Base-by-base conservation (phyloP, 2,329 filamentous ascomycete genomes). In the Exophiala dermatitidis region DNA sequence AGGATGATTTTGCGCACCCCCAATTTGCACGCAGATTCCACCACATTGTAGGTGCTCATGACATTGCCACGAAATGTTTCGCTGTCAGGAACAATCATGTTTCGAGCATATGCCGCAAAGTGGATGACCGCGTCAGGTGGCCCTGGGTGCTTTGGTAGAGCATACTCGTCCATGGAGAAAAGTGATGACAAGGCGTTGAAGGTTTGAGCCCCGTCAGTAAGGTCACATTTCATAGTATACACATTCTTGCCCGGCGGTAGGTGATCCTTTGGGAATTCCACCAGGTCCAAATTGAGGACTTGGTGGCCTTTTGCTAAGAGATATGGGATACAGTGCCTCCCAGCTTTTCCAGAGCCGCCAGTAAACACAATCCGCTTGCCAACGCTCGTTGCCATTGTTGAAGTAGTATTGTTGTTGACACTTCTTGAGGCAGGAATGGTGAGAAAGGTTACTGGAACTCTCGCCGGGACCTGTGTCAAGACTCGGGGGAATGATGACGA, bases 1-100 rank as follows among this genome's bases (percentile, higher is more conserved):
- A 83, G 75, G 62, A 84, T 72, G 60, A 84, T 77, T 62, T 84
- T 84, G 59, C 74, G 75, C 4, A 84, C 77, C 8, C 79, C 79
- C 0, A 84, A 69, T 57, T 82, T 82, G 62, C 74, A 81, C 0
- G 80, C 80, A 0, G 80, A 79, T 66, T 84, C 81, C 57, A 84
- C 75, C 28, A 84, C 74, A 60, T 84, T 84, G 67, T 83, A 83
- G 0, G 77, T 80, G 6, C 74, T 72, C 0, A 71, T 69, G 0
- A 77, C 73, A 61, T 84, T 85, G 29, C 69, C 74, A 12, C 71
- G 70, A 66, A 81, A 84, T 48, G 73, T 77, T 62, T 82, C 78
- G 48, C 77, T 79, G 62, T 84, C 81, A 0, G 80, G 79, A 0
- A 81, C 79, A 1, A 83, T 71, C 74, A 83, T 76, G 60, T 81